Percentiles rank a stretch among this genome's conserved stretches.
Evolutionary conservation across 768 basidiomycete genomes (phyloP).

Genomic region (Clathrus columnatus): DNA sequence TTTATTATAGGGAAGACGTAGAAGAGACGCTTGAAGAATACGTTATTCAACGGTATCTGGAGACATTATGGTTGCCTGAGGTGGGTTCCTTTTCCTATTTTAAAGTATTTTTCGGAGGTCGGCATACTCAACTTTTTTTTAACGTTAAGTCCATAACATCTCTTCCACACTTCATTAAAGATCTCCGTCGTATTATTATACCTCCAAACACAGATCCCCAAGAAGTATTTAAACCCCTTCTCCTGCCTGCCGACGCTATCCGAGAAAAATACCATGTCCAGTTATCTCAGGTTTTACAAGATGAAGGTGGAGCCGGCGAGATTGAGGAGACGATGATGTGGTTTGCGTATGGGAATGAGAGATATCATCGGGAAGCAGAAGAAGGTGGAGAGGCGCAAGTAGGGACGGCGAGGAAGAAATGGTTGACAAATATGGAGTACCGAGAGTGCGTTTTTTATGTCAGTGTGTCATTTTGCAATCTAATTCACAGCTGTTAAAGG

Average conservation of each 20-base stretch:
- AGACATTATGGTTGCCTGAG: constrained; percentile 73
- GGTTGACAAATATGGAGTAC: constrained; percentile 59
- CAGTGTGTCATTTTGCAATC: neutral
- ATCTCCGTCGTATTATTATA: constrained; percentile 41
- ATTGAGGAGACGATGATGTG: constrained; percentile 71
- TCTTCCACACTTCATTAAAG: constrained; percentile 44
- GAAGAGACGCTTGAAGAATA: constrained; percentile 47
- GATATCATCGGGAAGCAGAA: constrained; percentile 27
- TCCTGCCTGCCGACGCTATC: constrained; percentile 48
- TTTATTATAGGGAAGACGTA: constrained; percentile 20
- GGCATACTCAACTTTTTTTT: neutral
- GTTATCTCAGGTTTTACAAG: constrained; percentile 49
- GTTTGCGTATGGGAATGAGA: constrained; percentile 60
- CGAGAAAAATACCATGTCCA: constrained; percentile 56
- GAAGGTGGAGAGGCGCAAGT: constrained; percentile 16
- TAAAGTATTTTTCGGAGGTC: constrained; percentile 1
- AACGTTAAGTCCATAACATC: constrained; percentile 68
- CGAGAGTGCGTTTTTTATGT: constrained; percentile 30
- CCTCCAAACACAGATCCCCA: constrained; percentile 33
- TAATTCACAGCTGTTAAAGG: constrained; percentile 29
- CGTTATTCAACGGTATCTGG: constrained; percentile 57
- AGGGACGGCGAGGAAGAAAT: constrained; percentile 38
- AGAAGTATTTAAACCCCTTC: constrained; percentile 51
- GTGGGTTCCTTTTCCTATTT: no score
- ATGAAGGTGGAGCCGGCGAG: constrained; percentile 53